A percentile compares a stretch with the other conserved stretches of the same genome.
Conservation (phyloP, 192 early-diverging fungal genomes). For the Oehlia diaphana region DNA sequence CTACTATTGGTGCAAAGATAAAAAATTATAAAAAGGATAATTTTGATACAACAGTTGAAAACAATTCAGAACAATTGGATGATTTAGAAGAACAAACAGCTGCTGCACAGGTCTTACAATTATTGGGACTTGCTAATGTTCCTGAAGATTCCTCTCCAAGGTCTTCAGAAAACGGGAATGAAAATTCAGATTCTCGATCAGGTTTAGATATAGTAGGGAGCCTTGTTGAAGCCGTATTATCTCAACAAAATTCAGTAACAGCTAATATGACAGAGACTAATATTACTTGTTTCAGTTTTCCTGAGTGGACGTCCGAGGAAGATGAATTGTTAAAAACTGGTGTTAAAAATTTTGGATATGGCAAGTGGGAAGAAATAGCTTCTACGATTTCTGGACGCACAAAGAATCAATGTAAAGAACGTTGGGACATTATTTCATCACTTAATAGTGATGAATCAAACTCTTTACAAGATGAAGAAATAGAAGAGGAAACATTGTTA, state of each 20-base stretch:
- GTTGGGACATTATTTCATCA: slow-evolving; percentile 3
- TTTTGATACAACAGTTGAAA: neutral
- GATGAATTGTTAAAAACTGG: slow-evolving; percentile 12
- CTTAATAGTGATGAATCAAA: neutral
- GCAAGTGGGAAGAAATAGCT: slow-evolving; percentile 7
- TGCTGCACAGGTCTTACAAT: slow-evolving; percentile 13
- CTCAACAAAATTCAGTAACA: neutral
- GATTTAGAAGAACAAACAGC: slow-evolving; percentile 30
- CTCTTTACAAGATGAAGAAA: neutral
- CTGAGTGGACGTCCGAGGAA: slow-evolving; percentile 1
- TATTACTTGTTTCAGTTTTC: neutral
- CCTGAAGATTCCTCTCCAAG: neutral
- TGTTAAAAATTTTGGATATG: slow-evolving; percentile 12
- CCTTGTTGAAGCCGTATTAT: neutral
- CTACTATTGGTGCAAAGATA: neutral
- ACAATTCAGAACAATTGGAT: slow-evolving; percentile 1
- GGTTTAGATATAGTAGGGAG: neutral
- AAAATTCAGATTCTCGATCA: slow-evolving; percentile 6
- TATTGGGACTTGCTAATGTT: slow-evolving; percentile 12
- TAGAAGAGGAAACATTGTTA: neutral
- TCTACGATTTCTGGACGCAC: slow-evolving; percentile 1
- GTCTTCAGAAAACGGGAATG: neutral
- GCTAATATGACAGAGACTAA: neutral
- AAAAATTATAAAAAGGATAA: neutral
- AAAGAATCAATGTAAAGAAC: slow-evolving; percentile 10